A percentile compares a stretch with the other conserved stretches of the same genome.
These are phyloP conservation scores for Priceomyces fermenticarens DNA, from an alignment of 805 yeast genomes.

Conservation along the genomic window DNA sequence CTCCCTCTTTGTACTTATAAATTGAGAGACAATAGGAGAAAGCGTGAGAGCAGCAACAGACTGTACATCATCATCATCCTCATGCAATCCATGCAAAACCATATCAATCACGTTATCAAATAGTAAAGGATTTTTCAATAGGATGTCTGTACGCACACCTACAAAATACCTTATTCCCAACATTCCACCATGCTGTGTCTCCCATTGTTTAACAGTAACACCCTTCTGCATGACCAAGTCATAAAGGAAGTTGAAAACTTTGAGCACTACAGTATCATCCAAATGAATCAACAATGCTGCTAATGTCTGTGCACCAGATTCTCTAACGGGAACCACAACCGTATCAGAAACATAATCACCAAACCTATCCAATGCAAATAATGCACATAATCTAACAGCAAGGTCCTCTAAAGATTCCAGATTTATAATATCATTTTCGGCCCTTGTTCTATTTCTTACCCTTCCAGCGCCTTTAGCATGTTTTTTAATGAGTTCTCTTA, in stretches of 20 bases:
- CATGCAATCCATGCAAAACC: slow-evolving; percentile 79
- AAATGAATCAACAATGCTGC: slow-evolving; percentile 86
- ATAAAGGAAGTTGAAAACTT: slow-evolving; percentile 63
- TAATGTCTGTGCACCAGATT: slow-evolving; percentile 90
- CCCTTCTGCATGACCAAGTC: slow-evolving; percentile 65
- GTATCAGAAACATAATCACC: slow-evolving; percentile 97
- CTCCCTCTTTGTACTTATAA: slow-evolving; percentile 61
- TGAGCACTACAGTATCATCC: slow-evolving; percentile 52
- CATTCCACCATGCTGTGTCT: slow-evolving; percentile 98
- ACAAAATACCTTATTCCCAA: slow-evolving; percentile 90
- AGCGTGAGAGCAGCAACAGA: slow-evolving; percentile 94
- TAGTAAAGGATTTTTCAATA: slow-evolving; percentile 54
- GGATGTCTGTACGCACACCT: slow-evolving; percentile 78
- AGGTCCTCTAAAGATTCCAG: slow-evolving; percentile 77
- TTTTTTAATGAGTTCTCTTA: slow-evolving; percentile 76
- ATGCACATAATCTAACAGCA: slow-evolving; percentile 76
- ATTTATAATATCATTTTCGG: slow-evolving; percentile 67
- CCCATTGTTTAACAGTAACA: slow-evolving; percentile 69
- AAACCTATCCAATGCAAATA: slow-evolving; percentile 90
- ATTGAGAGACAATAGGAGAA: slow-evolving; percentile 84
- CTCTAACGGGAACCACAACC: slow-evolving; percentile 97
- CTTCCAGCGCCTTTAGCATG: slow-evolving; percentile 89
- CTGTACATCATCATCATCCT: slow-evolving; percentile 91
- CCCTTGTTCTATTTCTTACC: slow-evolving; percentile 55
- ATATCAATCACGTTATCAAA: slow-evolving; percentile 74